These are phyloP conservation scores for Gardenia jasminoides DNA, from an alignment of 257 asterid genomes.

Conservation along the genomic window DNA sequence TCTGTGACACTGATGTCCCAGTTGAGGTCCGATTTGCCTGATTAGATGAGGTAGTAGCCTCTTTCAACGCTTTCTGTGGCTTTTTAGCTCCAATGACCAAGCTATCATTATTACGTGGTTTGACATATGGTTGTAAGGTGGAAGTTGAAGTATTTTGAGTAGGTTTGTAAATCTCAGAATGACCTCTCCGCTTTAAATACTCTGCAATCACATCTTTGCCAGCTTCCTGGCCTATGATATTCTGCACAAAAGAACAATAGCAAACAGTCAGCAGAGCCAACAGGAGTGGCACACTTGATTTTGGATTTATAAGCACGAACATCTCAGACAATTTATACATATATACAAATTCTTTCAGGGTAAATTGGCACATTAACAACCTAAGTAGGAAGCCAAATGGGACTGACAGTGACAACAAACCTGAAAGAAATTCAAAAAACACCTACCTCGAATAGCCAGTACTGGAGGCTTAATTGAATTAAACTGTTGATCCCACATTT, in stretches of 20 bases:
- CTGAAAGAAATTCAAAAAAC: not conserved
- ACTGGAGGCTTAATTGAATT: not conserved
- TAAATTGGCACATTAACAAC: not conserved
- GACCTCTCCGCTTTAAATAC: slow-evolving; percentile 83
- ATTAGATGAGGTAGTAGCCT: slow-evolving; percentile 36
- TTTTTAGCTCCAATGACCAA: slow-evolving; percentile 40
- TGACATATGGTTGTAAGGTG: slow-evolving; percentile 66
- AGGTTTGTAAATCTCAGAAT: slow-evolving; percentile 32
- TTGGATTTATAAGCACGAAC: too few relatives aligned
- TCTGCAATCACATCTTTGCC: slow-evolving; percentile 64
- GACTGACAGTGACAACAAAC: not conserved
- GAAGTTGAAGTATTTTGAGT: slow-evolving; percentile 45
- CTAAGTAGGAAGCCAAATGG: not conserved
- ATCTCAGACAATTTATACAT: too few relatives aligned
- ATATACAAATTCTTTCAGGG: not conserved
- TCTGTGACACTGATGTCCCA: slow-evolving; percentile 40
- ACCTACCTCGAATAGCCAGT: not conserved
- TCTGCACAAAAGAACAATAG: slow-evolving; percentile 38
- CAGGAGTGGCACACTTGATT: not conserved
- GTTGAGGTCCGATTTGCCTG: slow-evolving; percentile 35
- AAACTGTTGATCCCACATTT: not conserved
- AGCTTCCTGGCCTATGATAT: slow-evolving; percentile 84
- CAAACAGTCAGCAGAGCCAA: slow-evolving; percentile 7
- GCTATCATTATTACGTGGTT: slow-evolving; percentile 61
- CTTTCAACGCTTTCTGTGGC: slow-evolving; percentile 59